Percentiles rank a stretch among this genome's conserved stretches.
Conservation (phyloP, 2,329 filamentous ascomycete genomes). For the Mycogone perniciosa region DNA sequence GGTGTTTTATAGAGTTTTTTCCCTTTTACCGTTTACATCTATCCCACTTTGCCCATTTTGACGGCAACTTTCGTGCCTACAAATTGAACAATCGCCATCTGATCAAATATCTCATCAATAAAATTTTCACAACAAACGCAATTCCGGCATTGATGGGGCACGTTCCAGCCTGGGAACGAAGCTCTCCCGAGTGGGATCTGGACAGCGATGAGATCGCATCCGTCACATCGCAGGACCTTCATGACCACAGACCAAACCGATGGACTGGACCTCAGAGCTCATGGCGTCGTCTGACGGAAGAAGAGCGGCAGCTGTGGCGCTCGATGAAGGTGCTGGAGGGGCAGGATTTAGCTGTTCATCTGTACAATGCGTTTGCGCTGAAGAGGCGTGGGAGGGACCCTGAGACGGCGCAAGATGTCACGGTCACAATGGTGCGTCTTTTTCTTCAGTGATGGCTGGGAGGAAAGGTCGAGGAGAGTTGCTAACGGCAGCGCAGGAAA, state of each 20-base stretch:
- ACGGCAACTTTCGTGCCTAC: too few relatives aligned
- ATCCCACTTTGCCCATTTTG: too few relatives aligned
- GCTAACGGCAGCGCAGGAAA: slow-evolving; percentile 18
- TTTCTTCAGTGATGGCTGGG: neutral
- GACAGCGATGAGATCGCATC: slow-evolving; percentile 43
- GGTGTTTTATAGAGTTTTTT: too few relatives aligned
- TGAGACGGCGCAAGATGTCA: slow-evolving; percentile 23
- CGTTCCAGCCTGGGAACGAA: slow-evolving; percentile 5
- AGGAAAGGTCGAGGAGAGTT: neutral
- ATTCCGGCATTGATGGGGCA: neutral
- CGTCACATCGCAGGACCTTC: slow-evolving; percentile 41
- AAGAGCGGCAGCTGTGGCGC: slow-evolving; percentile 56
- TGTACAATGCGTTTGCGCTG: slow-evolving; percentile 71
- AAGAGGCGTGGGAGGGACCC: slow-evolving; percentile 36
- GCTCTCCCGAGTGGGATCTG: slow-evolving; percentile 31
- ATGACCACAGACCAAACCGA: slow-evolving; percentile 57
- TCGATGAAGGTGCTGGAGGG: slow-evolving; percentile 59
- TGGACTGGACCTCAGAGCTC: slow-evolving; percentile 61
- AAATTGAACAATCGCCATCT: too few relatives aligned
- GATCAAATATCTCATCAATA: neutral
- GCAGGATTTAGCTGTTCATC: slow-evolving; percentile 64
- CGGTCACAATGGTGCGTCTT: slow-evolving; percentile 23
- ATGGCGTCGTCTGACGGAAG: slow-evolving; percentile 58
- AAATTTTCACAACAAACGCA: neutral
- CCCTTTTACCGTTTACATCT: too few relatives aligned